phyloP scores from a whole-genome alignment of 2,329 filamentous ascomycete genomes.

The Penicillium sp. region DNA sequence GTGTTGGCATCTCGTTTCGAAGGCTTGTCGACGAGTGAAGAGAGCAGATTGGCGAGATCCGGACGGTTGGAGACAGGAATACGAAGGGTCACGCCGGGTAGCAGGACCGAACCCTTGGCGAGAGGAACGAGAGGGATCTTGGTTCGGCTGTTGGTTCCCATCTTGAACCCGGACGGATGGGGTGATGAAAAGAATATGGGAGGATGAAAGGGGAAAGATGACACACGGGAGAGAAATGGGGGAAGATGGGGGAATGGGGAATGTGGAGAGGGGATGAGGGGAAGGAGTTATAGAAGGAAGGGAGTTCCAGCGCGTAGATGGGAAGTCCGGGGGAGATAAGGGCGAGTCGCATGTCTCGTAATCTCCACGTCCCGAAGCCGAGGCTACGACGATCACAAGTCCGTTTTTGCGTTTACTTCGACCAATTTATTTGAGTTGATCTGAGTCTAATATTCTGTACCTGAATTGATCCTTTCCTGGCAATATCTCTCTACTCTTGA shows the following conservation, averaged over 20 bases:
- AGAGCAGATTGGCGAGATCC: slow-evolving; percentile 85
- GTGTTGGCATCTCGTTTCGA: slow-evolving; percentile 62
- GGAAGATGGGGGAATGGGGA: slow-evolving; percentile 2
- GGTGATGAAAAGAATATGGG: slow-evolving; percentile 2
- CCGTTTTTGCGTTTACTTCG: background rate
- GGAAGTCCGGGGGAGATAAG: slow-evolving; percentile 33
- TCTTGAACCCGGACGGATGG: slow-evolving; percentile 22
- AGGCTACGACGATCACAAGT: slow-evolving; percentile 33
- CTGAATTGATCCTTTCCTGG: background rate
- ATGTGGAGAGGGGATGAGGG: slow-evolving; percentile 4
- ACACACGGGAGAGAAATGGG: background rate
- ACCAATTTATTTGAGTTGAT: background rate
- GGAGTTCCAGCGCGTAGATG: slow-evolving; percentile 34
- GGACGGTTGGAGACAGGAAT: slow-evolving; percentile 81
- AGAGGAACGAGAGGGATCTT: slow-evolving; percentile 78
- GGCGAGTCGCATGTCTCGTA: slow-evolving; percentile 26
- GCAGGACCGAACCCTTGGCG: slow-evolving; percentile 75
- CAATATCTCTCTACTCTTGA: no score
- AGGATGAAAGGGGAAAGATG: background rate
- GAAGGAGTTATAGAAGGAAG: slow-evolving; percentile 1
- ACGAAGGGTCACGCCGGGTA: slow-evolving; percentile 82
- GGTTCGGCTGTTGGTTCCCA: slow-evolving; percentile 42
- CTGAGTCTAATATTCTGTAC: background rate
- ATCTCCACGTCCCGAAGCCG: slow-evolving; percentile 39
- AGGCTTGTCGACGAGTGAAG: slow-evolving; percentile 77